phyloP scores from a whole-genome alignment of 208 protist genomes.

The Acanthamoeba triangularis region DNA sequence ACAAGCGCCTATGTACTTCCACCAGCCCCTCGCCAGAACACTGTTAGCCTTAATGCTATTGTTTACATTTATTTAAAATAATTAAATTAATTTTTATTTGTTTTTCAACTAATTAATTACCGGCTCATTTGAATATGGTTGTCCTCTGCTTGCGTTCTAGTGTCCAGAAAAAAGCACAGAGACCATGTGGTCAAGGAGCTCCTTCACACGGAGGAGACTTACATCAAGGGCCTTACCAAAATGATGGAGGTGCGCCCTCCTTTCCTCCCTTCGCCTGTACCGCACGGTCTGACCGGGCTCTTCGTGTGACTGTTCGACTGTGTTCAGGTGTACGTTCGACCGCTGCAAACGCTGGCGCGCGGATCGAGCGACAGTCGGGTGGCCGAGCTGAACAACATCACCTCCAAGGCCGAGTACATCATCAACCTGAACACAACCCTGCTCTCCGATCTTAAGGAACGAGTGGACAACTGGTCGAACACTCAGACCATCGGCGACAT shows the following conservation, averaged over 20 bases:
- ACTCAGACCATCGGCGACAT: conserved; percentile 64
- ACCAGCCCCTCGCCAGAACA: not conserved
- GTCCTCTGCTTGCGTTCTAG: not conserved
- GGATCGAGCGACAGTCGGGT: not conserved
- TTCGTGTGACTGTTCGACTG: not conserved
- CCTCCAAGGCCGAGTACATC: conserved; percentile 71
- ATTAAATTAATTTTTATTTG: not conserved
- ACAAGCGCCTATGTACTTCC: conserved; percentile 45
- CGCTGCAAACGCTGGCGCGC: conserved; percentile 33
- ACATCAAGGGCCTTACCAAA: conserved; percentile 43
- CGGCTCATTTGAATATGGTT: not conserved
- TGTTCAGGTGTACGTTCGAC: conserved; percentile 32
- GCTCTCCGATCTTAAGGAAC: conserved; percentile 31
- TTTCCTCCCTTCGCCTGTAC: not conserved
- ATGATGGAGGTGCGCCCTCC: conserved; percentile 34
- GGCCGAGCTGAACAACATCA: conserved; percentile 70
- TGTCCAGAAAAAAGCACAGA: conserved; percentile 62
- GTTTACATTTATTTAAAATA: not conserved
- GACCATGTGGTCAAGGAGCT: conserved; percentile 66
- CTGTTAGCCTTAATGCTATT: not conserved
- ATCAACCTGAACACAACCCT: conserved; percentile 70
- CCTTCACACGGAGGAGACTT: conserved; percentile 62
- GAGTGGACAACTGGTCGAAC: conserved; percentile 60
- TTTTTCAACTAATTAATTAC: not conserved
- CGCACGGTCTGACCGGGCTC: not conserved